These are phyloP conservation scores for Kodamaea alishanica DNA, from an alignment of 1,139 yeast genomes.

Conservation along the genomic window DNA sequence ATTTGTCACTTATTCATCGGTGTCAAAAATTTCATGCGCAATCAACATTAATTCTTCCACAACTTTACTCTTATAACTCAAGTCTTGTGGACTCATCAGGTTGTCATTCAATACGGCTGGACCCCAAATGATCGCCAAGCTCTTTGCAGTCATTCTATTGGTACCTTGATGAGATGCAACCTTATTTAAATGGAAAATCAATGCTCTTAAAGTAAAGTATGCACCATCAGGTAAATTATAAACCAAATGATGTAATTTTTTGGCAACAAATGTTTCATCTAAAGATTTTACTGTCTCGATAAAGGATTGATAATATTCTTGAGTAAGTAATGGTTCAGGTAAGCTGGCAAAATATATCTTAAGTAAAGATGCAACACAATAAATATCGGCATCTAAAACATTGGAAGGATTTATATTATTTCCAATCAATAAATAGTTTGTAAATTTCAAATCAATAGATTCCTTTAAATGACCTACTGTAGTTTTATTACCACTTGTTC, in stretches of 20 bases:
- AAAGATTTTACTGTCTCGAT: slow-evolving; percentile 68
- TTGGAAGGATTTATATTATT: slow-evolving; percentile 43
- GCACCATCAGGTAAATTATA: slow-evolving; percentile 92
- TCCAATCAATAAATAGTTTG: slow-evolving; percentile 50
- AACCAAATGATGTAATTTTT: slow-evolving; percentile 80
- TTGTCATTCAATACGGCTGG: slow-evolving; percentile 74
- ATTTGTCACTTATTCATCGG: slow-evolving; percentile 35
- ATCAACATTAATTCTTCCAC: slow-evolving; percentile 80
- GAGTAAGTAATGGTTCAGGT: slow-evolving; percentile 69
- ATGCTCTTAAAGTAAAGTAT: slow-evolving; percentile 81
- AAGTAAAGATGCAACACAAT: slow-evolving; percentile 65
- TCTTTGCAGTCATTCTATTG: slow-evolving; percentile 79
- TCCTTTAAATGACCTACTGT: slow-evolving; percentile 71
- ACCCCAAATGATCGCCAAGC: slow-evolving; percentile 90
- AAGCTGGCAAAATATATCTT: slow-evolving; percentile 64
- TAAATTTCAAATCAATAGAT: slow-evolving; percentile 74
- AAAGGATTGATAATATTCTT: slow-evolving; percentile 52
- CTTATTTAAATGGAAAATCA: slow-evolving; percentile 79
- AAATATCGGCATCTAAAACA: slow-evolving; percentile 65
- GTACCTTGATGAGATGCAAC: slow-evolving; percentile 60
- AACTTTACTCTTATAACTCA: slow-evolving; percentile 75
- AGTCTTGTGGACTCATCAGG: slow-evolving; percentile 66
- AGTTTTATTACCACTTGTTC: slow-evolving; percentile 75
- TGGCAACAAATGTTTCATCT: slow-evolving; percentile 53
- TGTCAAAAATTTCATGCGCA: slow-evolving; percentile 85